These are phyloP conservation scores for Colletotrichum cordylinicola DNA, from an alignment of 2,329 filamentous ascomycete species.

Conservation along the genomic window DNA sequence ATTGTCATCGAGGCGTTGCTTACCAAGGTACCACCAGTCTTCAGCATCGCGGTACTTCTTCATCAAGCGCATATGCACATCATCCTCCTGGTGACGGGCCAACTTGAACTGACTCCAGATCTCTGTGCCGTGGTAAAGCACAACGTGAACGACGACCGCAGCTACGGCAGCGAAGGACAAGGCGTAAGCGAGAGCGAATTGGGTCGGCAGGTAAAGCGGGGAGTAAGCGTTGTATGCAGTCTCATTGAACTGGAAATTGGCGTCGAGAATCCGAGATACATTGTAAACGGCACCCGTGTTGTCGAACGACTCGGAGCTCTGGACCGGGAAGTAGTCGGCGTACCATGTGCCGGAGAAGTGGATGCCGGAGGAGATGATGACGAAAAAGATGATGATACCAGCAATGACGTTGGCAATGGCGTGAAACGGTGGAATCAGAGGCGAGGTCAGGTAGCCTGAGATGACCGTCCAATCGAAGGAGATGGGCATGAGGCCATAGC, in stretches of 20 bases:
- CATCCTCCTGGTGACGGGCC: conserved; percentile 61
- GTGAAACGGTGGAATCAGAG: conserved; percentile 64
- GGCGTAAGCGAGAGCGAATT: conserved; percentile 66
- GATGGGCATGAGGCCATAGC: conserved; percentile 66
- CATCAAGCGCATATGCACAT: conserved; percentile 66
- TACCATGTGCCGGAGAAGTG: conserved; percentile 65
- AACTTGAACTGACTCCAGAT: conserved; percentile 61
- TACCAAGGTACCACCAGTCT: conserved; percentile 64
- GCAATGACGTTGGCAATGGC: conserved; percentile 64
- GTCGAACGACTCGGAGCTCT: conserved; percentile 67
- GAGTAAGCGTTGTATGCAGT: conserved; percentile 68
- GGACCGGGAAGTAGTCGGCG: conserved; percentile 66
- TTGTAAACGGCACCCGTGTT: conserved; percentile 67
- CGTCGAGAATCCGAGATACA: conserved; percentile 63
- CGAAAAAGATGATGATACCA: conserved; percentile 57
- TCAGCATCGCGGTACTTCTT: conserved; percentile 65
- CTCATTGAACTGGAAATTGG: conserved; percentile 62
- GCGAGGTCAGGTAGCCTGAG: conserved; percentile 60
- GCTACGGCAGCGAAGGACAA: conserved; percentile 72
- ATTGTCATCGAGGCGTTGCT: conserved; percentile 32
- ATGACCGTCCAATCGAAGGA: conserved; percentile 72
- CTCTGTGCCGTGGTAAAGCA: conserved; percentile 59
- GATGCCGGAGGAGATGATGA: conserved; percentile 62
- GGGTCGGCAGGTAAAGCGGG: conserved; percentile 68
- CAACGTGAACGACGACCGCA: conserved; percentile 63